Base-by-base conservation (phyloP, 495 filamentous ascomycete species). In the Penicillium mononematosum region DNA sequence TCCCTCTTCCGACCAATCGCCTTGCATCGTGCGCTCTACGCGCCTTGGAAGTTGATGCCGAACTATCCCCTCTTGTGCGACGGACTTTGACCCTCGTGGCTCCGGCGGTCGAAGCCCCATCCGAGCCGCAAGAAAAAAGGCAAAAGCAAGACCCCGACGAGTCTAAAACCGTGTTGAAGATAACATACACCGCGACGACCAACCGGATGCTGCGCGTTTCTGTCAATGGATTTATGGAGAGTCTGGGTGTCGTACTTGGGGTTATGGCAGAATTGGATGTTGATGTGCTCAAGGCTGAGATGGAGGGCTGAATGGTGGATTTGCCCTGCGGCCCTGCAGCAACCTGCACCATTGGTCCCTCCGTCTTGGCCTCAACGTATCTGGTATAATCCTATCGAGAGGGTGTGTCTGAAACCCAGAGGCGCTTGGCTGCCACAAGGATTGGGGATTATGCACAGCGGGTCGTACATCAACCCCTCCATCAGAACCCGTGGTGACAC, bases 151-250 rank as follows among this genome's bases (percentile, higher is more conserved):
- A 69, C 2, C 67, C 74, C 14, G 73, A 75, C 9, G 75, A 76
- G 27, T 68, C 61, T 12, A 74, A 80, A 50, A 84, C 79, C 4
- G 75, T 92, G 6, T 78, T 98, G 44, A 76, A 81, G 38, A 87
- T 87, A 10, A 83, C 88, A 49, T 98, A 98, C 76, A 83, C 81
- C 46, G 94, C 94, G 0, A 92, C 91, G 0, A 98, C 94, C 16
- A 94, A 96, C 60, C 86, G 94, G 55, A 97, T 97, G 95, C 80
- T 98, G 59, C 86, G 94, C 16, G 94, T 98, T 10, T 91, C 94
- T 14, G 93, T 96, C 60, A 98, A 98, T 74, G 91, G 93, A n/a
- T 96, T 96, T 66, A 91, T 98, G 79, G 94, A 98, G 59, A 95
- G 89, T 60, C 63, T 97, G 27, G 83, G 85, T 10, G 83, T 96